phyloP scores from a whole-genome alignment of 2,329 filamentous ascomycete species.

The Aspergillus brunneoviolaceus region DNA sequence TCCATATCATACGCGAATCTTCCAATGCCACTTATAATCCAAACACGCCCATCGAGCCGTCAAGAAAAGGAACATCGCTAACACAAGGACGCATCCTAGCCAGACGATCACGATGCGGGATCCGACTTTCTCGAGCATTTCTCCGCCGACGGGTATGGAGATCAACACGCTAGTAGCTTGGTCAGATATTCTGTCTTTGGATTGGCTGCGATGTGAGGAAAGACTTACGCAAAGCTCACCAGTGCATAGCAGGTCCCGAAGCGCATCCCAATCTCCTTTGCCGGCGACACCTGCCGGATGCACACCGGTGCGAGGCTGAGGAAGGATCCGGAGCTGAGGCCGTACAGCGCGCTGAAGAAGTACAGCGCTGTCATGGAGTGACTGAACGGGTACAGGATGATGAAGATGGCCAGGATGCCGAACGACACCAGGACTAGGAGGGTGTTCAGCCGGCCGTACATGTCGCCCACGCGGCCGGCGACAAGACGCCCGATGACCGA shows the following conservation, averaged over 20 bases:
- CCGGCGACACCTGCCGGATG: conserved; percentile 49
- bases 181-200: no score
- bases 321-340: conserved; percentile 50
- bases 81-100: conserved; percentile 44
- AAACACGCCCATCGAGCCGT: conserved; percentile 42
- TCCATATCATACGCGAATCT: conserved; percentile 8
- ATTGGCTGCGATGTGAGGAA: not conserved
- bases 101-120: conserved; percentile 48
- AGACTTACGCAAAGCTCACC: conserved; percentile 45
- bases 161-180: conserved; percentile 39
- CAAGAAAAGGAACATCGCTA: conserved; percentile 35
- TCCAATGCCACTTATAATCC: conserved; percentile 41
- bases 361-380: conserved; percentile 41
- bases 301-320: conserved; percentile 48
- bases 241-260: conserved; percentile 53
- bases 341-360: conserved; percentile 46
- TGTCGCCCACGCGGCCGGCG: conserved; percentile 46
- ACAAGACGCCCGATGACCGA: conserved; percentile 48
- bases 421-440: conserved; percentile 38
- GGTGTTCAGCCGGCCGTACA: conserved; percentile 49
- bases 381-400: conserved; percentile 35
- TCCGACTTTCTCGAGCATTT: conserved; percentile 50
- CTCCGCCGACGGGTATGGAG: conserved; percentile 50
- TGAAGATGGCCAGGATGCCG: conserved; percentile 41
- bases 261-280: conserved; percentile 49